Percentiles rank a stretch among this genome's conserved stretches.
Evolutionary conservation across 2,329 filamentous ascomycete species (phyloP).

Genomic region (Talaromyces marneffei): DNA sequence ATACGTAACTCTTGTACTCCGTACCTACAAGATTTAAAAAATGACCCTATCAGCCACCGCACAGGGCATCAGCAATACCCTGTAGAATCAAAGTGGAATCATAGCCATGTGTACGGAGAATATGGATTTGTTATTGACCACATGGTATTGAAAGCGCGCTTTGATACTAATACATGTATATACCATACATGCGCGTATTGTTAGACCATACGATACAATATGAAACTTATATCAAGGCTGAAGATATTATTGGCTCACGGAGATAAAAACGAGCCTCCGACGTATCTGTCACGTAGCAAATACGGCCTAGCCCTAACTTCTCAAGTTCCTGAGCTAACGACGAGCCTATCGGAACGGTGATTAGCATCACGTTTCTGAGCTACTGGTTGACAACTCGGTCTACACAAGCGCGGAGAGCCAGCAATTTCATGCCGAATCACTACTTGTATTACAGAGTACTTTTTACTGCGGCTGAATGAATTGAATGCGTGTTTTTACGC

Average conservation of each 20-base stretch:
- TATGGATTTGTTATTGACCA: not conserved
- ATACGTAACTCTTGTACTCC: not conserved
- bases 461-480: not conserved
- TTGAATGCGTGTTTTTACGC: not conserved
- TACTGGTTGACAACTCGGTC: not conserved
- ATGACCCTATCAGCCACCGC: not conserved
- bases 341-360: conserved; percentile 5
- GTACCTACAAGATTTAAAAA: not conserved
- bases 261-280: too few species aligned
- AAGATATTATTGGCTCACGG: not conserved
- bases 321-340: not conserved
- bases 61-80: not conserved
- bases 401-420: not conserved
- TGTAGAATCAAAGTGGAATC: not conserved
- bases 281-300: not conserved
- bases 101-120: not conserved
- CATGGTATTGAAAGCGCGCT: not conserved
- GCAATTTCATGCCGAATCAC: not conserved
- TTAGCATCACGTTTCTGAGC: conserved; percentile 6
- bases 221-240: not conserved
- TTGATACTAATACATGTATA: not conserved
- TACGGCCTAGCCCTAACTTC: not conserved
- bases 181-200: not conserved
- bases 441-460: conserved; percentile 36
- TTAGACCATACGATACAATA: not conserved